Evolutionary conservation across 164 flowering plant genomes (phyloP).

Genomic region (Aristolochia contorta): DNA sequence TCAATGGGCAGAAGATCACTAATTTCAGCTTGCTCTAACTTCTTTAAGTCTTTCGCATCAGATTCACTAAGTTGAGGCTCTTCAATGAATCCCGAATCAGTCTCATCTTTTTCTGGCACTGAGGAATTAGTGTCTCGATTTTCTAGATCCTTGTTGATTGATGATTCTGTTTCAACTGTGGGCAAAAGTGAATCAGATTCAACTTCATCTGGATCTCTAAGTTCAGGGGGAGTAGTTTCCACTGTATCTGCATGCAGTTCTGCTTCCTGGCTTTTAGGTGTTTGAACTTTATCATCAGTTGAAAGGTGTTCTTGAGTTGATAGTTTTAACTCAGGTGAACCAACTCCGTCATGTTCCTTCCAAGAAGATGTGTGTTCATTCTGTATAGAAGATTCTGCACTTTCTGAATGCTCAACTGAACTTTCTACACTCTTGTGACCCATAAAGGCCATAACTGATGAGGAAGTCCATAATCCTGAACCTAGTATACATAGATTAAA

Average conservation of each 20-base stretch:
- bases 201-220: conserved; percentile 14
- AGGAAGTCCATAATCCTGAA: conserved; percentile 61
- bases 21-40: conserved; percentile 18
- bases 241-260: conserved; percentile 12
- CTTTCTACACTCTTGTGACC: conserved; percentile 56
- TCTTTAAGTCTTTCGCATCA: conserved; percentile 14
- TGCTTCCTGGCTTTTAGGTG: conserved; percentile 14
- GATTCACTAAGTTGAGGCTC: conserved; percentile 21
- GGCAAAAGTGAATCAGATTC: conserved; percentile 8
- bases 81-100: conserved; percentile 19
- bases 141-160: conserved; percentile 20
- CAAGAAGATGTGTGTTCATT: conserved; percentile 9
- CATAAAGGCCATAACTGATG: conserved; percentile 70
- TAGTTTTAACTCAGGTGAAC: conserved; percentile 16
- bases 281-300: conserved; percentile 29
- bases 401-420: conserved; percentile 26
- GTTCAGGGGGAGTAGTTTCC: conserved; percentile 9
- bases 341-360: conserved; percentile 19
- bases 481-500: conserved; percentile 23
- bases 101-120: conserved; percentile 18
- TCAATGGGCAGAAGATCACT: conserved; percentile 14
- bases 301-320: conserved; percentile 17
- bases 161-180: conserved; percentile 18
- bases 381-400: conserved; percentile 17
- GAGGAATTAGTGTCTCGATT: conserved; percentile 14